Percentiles rank a stretch among this genome's conserved stretches.
Conservation (phyloP, 2,329 filamentous ascomycete genomes). For the Colletotrichum godetiae region DNA sequence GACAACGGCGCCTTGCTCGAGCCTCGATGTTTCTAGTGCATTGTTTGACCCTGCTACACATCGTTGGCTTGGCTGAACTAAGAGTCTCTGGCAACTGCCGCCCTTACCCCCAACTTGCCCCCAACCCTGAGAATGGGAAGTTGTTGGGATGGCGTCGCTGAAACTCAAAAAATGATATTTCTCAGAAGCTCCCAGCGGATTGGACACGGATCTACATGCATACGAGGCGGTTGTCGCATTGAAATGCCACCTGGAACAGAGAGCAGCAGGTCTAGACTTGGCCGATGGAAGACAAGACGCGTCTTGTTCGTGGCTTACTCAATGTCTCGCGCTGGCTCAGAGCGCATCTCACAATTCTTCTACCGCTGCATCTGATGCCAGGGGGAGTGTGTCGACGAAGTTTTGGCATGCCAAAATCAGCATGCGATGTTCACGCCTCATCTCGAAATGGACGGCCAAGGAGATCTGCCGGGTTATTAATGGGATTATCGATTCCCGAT, state of each 20-base stretch:
- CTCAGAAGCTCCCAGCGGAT: conserved; percentile 12
- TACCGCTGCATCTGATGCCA: not conserved
- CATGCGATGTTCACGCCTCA: not conserved
- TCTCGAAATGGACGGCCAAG: not conserved
- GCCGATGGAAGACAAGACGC: not conserved
- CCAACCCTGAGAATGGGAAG: not conserved
- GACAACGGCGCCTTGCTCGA: conserved; percentile 19
- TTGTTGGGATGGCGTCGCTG: conserved; percentile 25
- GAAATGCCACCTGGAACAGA: conserved; percentile 1
- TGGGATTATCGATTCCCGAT: not conserved
- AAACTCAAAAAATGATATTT: conserved; percentile 21
- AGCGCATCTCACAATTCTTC: not conserved
- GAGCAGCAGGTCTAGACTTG: conserved; percentile 12
- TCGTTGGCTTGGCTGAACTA: conserved; percentile 9
- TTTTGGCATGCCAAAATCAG: not conserved
- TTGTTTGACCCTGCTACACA: not conserved
- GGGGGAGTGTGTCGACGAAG: not conserved
- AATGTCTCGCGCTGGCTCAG: not conserved
- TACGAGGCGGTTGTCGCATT: conserved; percentile 11
- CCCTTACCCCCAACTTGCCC: not conserved
- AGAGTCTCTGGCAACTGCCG: not conserved
- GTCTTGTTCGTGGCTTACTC: not conserved
- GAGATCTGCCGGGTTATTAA: not conserved
- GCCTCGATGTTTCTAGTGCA: conserved; percentile 4
- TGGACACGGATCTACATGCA: not conserved